These are phyloP conservation scores for Pittosporum tobira DNA, from an alignment of 129 eudicot species.

Conservation along the genomic window DNA sequence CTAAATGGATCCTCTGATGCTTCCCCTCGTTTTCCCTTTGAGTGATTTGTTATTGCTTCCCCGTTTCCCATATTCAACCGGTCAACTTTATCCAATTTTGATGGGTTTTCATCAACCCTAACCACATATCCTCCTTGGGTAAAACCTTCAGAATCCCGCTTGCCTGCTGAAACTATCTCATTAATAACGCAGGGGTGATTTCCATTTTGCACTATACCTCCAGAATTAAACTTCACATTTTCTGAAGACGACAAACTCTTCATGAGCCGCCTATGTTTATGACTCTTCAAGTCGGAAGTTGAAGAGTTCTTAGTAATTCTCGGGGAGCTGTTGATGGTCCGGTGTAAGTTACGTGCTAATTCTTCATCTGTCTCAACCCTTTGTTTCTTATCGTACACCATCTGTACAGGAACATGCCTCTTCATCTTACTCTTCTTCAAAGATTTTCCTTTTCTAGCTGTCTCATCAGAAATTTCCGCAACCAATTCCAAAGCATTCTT, in stretches of 20 bases:
- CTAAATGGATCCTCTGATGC: conserved; percentile 29
- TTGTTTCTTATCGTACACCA: conserved; percentile 47
- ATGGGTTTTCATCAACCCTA: conserved; percentile 32
- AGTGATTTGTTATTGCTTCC: conserved; percentile 17
- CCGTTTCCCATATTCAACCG: conserved; percentile 19
- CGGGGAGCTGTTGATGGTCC: conserved; percentile 69
- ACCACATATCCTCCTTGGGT: conserved; percentile 18
- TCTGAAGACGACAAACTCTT: conserved; percentile 33
- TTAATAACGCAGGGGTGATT: conserved; percentile 23
- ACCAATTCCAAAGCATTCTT: conserved; percentile 74
- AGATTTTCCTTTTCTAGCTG: conserved; percentile 25
- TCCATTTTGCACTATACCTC: conserved; percentile 2
- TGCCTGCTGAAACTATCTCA: conserved; percentile 26
- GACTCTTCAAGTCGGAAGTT: conserved; percentile 39
- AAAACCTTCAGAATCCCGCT: conserved; percentile 20
- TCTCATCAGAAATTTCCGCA: conserved; percentile 35
- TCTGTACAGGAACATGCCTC: conserved; percentile 58
- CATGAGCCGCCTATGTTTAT: conserved; percentile 44
- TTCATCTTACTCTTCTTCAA: conserved; percentile 46
- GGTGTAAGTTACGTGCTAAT: conserved; percentile 63
- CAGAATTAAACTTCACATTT: conserved; percentile 17
- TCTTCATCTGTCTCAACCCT: conserved; percentile 64
- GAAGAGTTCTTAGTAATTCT: conserved; percentile 54
- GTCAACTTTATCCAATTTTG: conserved; percentile 27
- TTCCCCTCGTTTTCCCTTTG: conserved; percentile 35